Base-by-base conservation (phyloP, 73 alveolate species). In the Symbiodinium pilosum region DNA sequence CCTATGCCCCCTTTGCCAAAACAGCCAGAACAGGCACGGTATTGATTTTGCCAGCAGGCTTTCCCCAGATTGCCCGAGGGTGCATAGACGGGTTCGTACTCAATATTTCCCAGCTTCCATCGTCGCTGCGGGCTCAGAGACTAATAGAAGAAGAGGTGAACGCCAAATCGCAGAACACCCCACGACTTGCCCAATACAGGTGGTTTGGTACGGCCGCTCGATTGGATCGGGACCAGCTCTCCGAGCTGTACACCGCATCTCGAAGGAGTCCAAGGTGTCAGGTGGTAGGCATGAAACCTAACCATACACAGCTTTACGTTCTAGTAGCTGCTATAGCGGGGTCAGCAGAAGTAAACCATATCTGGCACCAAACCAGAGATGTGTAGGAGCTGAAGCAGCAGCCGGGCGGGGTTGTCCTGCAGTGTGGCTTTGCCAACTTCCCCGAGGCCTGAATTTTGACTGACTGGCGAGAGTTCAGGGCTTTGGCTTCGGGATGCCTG, bases 341-440 rank as follows among this genome's bases (percentile, higher is more conserved):
- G 24, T 47, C 16, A 47, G 64, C 64, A 47, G 7, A 7, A 47
- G 64, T 7, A 11, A 16, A 47, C 64, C 24, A 47, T 47, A 47
- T 47, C 64, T 11, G 64, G 64, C 64, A 51, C 1, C 1, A 16
- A 51, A 16, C 68, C 68, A 16, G 28, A 51, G 12, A 16, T 47
- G 64, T 11, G 64, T 16, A 83, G 95, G 95, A 88, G 95, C 42
- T 88, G 73, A 69, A 92, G 59, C 87, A 92, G 98, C 84, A 92
- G 56, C 98, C 98, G 51, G 98, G 98, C 36, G 98, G 98, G 26
- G 87, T 92, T 51, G 89, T 92, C 42, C 43, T 92, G 64, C 98
- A 92, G 83, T 92, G 98, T 43, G 98, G 98, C 98, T 92, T 92
- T 39, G 98, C 98, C 91, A 92, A 92, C 89, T 92, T 92, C 34